Percentiles rank a stretch among this genome's conserved stretches.
phyloP scores from a whole-genome alignment of 352 stramenopile genomes.

The Phytophthora pinifolia region DNA sequence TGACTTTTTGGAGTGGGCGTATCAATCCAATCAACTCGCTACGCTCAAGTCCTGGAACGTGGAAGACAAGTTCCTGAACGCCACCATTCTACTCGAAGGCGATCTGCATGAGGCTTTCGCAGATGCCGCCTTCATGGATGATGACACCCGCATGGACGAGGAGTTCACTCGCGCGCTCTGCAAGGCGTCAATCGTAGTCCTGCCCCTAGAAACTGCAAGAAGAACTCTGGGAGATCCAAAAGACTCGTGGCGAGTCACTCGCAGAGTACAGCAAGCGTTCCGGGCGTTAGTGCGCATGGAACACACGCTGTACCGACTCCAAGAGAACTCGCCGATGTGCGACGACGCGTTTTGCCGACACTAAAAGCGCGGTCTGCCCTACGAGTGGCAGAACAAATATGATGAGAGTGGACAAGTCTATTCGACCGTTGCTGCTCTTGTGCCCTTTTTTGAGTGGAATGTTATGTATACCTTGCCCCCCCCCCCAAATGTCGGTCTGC shows the following conservation, averaged over 20 bases:
- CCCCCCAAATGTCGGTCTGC: too few relatives aligned
- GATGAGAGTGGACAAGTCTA: slow-evolving; percentile 4
- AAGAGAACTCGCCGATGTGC: neutral
- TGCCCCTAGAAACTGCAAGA: slow-evolving; percentile 7
- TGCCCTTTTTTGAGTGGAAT: slow-evolving; percentile 7
- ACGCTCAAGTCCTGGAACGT: slow-evolving; percentile 8
- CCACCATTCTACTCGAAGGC: slow-evolving; percentile 6
- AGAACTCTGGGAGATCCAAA: slow-evolving; percentile 6
- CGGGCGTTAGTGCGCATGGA: neutral
- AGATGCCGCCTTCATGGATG: slow-evolving; percentile 2
- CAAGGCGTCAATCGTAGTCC: slow-evolving; percentile 3
- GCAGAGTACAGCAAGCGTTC: slow-evolving; percentile 13
- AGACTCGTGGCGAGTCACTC: neutral
- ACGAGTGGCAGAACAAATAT: slow-evolving; percentile 18
- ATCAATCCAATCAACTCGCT: slow-evolving; percentile 5
- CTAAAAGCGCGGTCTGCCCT: slow-evolving; percentile 6
- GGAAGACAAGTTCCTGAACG: slow-evolving; percentile 16
- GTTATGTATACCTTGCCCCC: too few relatives aligned
- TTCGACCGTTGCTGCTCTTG: slow-evolving; percentile 1
- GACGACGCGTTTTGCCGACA: slow-evolving; percentile 2
- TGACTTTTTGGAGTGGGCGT: slow-evolving; percentile 10
- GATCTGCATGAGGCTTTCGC: slow-evolving; percentile 4
- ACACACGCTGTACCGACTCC: neutral
- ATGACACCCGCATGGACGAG: slow-evolving; percentile 5
- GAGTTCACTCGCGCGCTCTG: slow-evolving; percentile 1